These are phyloP conservation scores for Alternaria viburni DNA, from an alignment of 2,329 filamentous ascomycete species.

Conservation along the genomic window DNA sequence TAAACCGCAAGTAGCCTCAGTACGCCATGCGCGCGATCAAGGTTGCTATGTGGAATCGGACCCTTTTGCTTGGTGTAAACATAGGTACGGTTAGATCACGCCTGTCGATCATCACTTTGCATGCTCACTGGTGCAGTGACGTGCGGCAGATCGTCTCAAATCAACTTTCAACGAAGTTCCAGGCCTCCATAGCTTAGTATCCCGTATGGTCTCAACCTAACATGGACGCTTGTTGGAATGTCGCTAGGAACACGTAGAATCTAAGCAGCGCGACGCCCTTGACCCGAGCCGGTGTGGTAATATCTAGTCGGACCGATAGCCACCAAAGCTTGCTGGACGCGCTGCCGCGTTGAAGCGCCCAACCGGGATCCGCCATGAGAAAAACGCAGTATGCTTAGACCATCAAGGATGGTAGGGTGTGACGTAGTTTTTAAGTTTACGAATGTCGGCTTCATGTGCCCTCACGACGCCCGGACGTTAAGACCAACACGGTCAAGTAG, in stretches of 20 bases:
- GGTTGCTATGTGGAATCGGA: constrained; percentile 8
- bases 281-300: constrained; percentile 35
- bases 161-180: constrained; percentile 30
- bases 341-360: constrained; percentile 29
- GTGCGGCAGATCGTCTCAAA: constrained; percentile 19
- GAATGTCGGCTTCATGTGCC: constrained; percentile 4
- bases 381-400: constrained; percentile 12
- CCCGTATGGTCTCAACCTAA: constrained; percentile 22
- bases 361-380: constrained; percentile 21
- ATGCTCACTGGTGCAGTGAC: constrained; percentile 19
- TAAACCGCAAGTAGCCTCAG: constrained; percentile 1
- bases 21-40: constrained; percentile 13
- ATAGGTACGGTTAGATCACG: constrained; percentile 17
- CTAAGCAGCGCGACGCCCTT: constrained; percentile 26
- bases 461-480: constrained; percentile 3
- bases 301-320: constrained; percentile 42
- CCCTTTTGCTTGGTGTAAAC: constrained; percentile 12
- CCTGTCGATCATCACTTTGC: constrained; percentile 21
- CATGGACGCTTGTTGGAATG: constrained; percentile 26
- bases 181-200: constrained; percentile 28
- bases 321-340: constrained; percentile 30
- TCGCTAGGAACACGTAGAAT: constrained; percentile 21
- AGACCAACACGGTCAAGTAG: constrained; percentile 5
- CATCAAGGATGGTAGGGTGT: constrained; percentile 18
- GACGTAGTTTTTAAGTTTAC: constrained; percentile 31